Base-by-base conservation (phyloP, 106 monocot genomes). In the Chionographis japonica region DNA sequence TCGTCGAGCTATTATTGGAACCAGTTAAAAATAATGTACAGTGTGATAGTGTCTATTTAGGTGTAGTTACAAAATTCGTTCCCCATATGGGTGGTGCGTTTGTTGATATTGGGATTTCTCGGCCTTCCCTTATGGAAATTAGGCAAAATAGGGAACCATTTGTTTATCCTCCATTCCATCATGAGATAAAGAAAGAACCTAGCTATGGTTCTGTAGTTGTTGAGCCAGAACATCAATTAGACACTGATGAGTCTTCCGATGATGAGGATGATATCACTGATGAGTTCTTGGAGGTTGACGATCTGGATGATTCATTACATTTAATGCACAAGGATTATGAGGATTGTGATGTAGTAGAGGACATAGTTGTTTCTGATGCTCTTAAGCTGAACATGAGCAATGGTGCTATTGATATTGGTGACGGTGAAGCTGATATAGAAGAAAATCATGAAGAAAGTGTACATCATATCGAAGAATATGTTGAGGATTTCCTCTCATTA, bases 11-110 rank as follows among this genome's bases (percentile, higher is more conserved):
- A 62, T 75, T 95, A 56, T 54, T 95, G 27, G 92, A 95, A 72
- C 92, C 95, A 12, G 84, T 89, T 19, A 95, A 95, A 73, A 84
- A 92, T 72, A 95, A 91, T 76, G 95, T 95, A 59, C 95, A 92
- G 61, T 89, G 88, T 69, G 95, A 95, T 73, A 89, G 75, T 80
- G 86, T 95, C 55, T 95, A 95, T 72, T 75, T 95, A 54, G 92
- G 95, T 54, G 76, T 95, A 19, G 79, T 95, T 41, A 89, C 88
- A 16, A 86, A 92, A 71, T 74, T 95, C 73, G 86, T 86, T 67
- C 95, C 95, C 35, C 95, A 89, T 77, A 82, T 92, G 89, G 79
- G 86, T 69, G 92, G 95, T 70, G 95, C 95, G 70, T 92, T 95
- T 84, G 92, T 92, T 37, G 89, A 95, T 80, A 95, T 95, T 69